Conservation (phyloP, 2,329 filamentous ascomycete species). For the Colletotrichum sp. region DNA sequence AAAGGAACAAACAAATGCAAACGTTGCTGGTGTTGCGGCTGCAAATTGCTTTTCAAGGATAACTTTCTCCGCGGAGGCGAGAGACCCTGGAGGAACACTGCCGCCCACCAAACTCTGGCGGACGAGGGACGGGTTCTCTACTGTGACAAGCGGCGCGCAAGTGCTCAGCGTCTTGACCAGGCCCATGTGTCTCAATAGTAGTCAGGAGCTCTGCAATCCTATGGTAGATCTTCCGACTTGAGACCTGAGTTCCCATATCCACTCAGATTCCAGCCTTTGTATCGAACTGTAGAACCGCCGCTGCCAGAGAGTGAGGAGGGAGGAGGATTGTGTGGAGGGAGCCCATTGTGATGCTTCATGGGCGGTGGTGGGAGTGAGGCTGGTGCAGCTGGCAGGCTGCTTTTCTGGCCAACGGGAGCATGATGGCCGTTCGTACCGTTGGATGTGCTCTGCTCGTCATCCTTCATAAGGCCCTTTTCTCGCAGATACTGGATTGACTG, state of each 20-base stretch:
- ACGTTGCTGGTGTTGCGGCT: not conserved
- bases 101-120: slow-evolving; percentile 15
- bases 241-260: slow-evolving; percentile 46
- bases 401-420: not conserved
- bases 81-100: slow-evolving; percentile 1
- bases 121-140: not conserved
- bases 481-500: slow-evolving; percentile 71
- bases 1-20: slow-evolving; percentile 2
- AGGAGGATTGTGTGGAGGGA: slow-evolving; percentile 38
- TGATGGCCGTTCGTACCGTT: slow-evolving; percentile 24
- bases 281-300: slow-evolving; percentile 30
- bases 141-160: not conserved
- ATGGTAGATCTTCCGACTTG: slow-evolving; percentile 35
- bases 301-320: slow-evolving; percentile 28
- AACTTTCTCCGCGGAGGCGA: slow-evolving; percentile 20
- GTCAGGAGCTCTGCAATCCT: slow-evolving; percentile 19
- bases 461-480: slow-evolving; percentile 59
- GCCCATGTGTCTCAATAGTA: not conserved
- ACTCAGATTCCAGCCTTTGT: slow-evolving; percentile 44
- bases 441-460: slow-evolving; percentile 26
- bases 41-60: not conserved
- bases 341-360: slow-evolving; percentile 30
- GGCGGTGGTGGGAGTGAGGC: slow-evolving; percentile 40
- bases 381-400: slow-evolving; percentile 41
- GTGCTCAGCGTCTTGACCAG: not conserved